Evolutionary conservation across 2,329 filamentous ascomycete species (phyloP).

Genomic region (Microdochium nivale): DNA sequence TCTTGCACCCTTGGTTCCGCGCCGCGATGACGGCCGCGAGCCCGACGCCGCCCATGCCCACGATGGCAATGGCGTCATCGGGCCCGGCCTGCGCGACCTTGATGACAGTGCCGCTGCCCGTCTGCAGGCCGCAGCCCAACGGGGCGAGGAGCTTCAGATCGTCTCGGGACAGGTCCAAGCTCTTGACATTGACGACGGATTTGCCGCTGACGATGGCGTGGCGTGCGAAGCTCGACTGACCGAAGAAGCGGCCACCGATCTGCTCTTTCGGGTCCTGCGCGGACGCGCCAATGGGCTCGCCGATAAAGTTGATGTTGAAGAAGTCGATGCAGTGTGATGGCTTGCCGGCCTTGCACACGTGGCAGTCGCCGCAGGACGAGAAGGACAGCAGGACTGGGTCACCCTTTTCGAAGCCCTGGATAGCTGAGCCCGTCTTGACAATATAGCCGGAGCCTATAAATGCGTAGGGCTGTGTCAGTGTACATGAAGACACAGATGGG

Average conservation of each 20-base stretch:
- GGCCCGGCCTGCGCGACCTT: slow-evolving; percentile 20
- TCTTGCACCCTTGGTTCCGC: slow-evolving; percentile 15
- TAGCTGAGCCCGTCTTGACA: neutral
- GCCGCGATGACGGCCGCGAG: slow-evolving; percentile 29
- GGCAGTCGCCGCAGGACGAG: slow-evolving; percentile 21
- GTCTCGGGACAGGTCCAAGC: slow-evolving; percentile 1
- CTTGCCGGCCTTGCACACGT: slow-evolving; percentile 7
- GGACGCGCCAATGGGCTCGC: slow-evolving; percentile 26
- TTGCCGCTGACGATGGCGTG: slow-evolving; percentile 13
- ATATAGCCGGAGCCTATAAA: slow-evolving; percentile 5
- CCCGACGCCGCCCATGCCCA: slow-evolving; percentile 31
- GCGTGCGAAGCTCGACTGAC: slow-evolving; percentile 19
- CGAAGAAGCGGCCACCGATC: slow-evolving; percentile 21
- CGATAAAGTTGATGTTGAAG: slow-evolving; percentile 42
- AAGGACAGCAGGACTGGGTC: slow-evolving; percentile 24
- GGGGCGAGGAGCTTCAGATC: slow-evolving; percentile 22
- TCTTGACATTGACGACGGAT: slow-evolving; percentile 13
- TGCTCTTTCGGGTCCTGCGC: slow-evolving; percentile 5
- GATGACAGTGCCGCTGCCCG: slow-evolving; percentile 31
- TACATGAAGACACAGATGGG: slow-evolving; percentile 18
- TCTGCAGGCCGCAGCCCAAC: slow-evolving; percentile 32
- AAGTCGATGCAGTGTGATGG: slow-evolving; percentile 30
- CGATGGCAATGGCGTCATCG: slow-evolving; percentile 21
- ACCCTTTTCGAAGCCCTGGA: slow-evolving; percentile 4
- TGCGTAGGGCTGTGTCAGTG: slow-evolving; percentile 1